Evolutionary conservation across 2,329 filamentous ascomycete genomes (phyloP).

Genomic region (Fusarium cicatricum): DNA sequence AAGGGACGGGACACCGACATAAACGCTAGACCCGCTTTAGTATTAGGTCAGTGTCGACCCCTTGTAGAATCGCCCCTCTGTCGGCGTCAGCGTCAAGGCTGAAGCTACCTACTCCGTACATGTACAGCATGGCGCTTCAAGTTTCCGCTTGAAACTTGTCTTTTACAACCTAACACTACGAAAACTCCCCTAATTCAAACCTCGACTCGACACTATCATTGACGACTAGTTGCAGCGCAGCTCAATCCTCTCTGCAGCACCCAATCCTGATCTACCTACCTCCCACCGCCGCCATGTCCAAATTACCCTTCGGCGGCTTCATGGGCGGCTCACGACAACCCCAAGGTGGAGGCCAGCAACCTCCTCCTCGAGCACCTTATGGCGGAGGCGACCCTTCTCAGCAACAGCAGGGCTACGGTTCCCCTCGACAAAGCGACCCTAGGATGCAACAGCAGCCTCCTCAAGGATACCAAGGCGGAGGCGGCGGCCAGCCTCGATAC

Average conservation of each 20-base stretch:
- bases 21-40: conserved; percentile 29
- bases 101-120: conserved; percentile 3
- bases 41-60: conserved; percentile 7
- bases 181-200: neutral
- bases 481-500: conserved; percentile 37
- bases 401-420: conserved; percentile 49
- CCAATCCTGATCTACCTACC: neutral
- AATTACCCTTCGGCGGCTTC: conserved; percentile 40
- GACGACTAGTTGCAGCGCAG: neutral
- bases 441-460: conserved; percentile 27
- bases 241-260: neutral
- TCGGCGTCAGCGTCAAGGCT: conserved; percentile 23
- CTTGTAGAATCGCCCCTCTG: conserved; percentile 22
- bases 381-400: conserved; percentile 30
- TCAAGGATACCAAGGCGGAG: conserved; percentile 22
- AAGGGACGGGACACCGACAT: conserved; percentile 26
- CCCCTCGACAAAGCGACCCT: conserved; percentile 40
- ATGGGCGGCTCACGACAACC: conserved; percentile 43
- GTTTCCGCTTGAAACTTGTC: conserved; percentile 25
- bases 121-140: conserved; percentile 15
- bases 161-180: conserved; percentile 5
- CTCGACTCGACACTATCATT: neutral
- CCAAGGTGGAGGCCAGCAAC: conserved; percentile 36
- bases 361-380: conserved; percentile 33
- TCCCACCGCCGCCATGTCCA: conserved; percentile 43